These are phyloP conservation scores for Pseudophaeomoniella oleicola DNA, from an alignment of 2,329 filamentous ascomycete genomes.

Conservation along the genomic window DNA sequence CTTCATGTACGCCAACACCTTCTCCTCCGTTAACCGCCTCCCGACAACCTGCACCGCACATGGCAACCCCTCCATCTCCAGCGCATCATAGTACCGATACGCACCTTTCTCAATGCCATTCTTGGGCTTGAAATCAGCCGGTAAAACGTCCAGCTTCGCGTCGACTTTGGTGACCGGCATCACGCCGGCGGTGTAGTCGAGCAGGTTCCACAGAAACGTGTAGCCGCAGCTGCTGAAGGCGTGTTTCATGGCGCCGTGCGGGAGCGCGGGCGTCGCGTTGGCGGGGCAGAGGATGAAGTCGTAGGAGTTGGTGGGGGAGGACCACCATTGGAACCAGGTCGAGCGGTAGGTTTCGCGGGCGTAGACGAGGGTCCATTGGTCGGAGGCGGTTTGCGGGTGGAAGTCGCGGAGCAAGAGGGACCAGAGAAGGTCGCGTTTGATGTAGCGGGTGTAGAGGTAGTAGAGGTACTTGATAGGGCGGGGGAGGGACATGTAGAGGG, in stretches of 20 bases:
- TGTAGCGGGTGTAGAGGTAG: conserved; percentile 77
- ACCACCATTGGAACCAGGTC: conserved; percentile 78
- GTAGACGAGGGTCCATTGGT: conserved; percentile 71
- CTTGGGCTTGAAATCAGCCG: conserved; percentile 28
- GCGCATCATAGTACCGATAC: conserved; percentile 72
- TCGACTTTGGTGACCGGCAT: conserved; percentile 80
- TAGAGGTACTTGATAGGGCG: conserved; percentile 68
- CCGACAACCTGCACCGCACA: conserved; percentile 78
- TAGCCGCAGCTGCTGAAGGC: conserved; percentile 81
- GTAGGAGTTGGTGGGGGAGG: conserved; percentile 48
- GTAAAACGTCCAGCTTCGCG: conserved; percentile 50
- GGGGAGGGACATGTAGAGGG: conserved; percentile 58
- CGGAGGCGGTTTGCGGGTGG: conserved; percentile 55
- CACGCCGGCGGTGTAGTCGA: conserved; percentile 75
- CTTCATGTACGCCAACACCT: conserved; percentile 69
- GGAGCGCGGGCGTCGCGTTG: conserved; percentile 79
- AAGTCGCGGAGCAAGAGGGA: conserved; percentile 62
- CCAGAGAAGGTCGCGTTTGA: conserved; percentile 63
- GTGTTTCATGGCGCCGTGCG: conserved; percentile 73
- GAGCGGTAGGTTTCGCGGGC: conserved; percentile 64
- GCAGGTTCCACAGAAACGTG: conserved; percentile 84
- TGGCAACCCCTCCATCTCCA: conserved; percentile 73
- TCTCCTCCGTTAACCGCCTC: conserved; percentile 69
- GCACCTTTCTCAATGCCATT: conserved; percentile 72
- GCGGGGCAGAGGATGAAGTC: conserved; percentile 75